phyloP scores from a whole-genome alignment of 306 rosid genomes.

The Betula pendula region DNA sequence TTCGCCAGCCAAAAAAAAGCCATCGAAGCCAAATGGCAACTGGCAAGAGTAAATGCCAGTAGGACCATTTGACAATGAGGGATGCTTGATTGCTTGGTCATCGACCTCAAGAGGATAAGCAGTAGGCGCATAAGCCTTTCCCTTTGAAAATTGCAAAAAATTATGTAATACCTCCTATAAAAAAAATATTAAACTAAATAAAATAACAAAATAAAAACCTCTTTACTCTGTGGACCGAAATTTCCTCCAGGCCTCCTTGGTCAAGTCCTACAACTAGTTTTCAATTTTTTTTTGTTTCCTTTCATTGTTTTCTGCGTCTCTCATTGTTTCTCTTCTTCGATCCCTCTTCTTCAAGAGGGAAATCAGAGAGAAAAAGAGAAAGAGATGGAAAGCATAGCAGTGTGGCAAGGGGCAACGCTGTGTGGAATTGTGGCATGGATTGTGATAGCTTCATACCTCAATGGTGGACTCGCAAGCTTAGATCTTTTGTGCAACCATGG shows the following conservation, averaged over 20 bases:
- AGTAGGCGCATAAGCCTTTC: too few relatives aligned
- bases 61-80: too few relatives aligned
- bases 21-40: neutral
- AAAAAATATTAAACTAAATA: neutral
- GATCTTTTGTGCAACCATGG: constrained; percentile 82
- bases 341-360: constrained; percentile 25
- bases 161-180: neutral
- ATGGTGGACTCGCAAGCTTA: constrained; percentile 62
- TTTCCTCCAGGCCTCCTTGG: neutral
- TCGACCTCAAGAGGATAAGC: too few relatives aligned
- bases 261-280: neutral
- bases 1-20: neutral
- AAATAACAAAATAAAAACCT: too few relatives aligned
- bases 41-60: too few relatives aligned
- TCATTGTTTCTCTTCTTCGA: neutral
- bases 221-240: neutral
- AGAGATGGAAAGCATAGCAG: constrained; percentile 57
- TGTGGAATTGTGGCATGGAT: constrained; percentile 67
- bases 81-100: too few relatives aligned
- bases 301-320: constrained; percentile 17
- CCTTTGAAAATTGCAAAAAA: neutral
- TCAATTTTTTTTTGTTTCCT: neutral
- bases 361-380: constrained; percentile 12
- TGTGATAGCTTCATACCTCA: constrained; percentile 55
- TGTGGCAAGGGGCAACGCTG: constrained; percentile 71